Base-by-base conservation (phyloP, 768 basidiomycete genomes). In the Hygrocybe punicea region DNA sequence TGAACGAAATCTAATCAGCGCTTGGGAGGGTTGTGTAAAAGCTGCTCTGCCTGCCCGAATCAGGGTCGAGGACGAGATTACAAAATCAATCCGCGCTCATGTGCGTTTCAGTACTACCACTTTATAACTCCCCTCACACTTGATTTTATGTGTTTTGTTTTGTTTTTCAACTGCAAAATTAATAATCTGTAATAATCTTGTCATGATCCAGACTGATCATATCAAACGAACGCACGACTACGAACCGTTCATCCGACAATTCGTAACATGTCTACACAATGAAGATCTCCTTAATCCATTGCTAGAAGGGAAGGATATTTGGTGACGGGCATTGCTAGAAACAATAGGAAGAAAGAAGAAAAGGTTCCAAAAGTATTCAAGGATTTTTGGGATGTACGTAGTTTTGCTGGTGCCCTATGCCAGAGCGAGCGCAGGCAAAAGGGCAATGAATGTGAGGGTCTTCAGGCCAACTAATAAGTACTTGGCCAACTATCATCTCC, bases 171-270 rank as follows among this genome's bases (percentile, higher is more conserved):
- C n/a, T n/a, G n/a, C n/a, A n/a, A n/a, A n/a, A n/a, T n/a, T n/a
- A n/a, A n/a, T n/a, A n/a, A n/a, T n/a, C n/a, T n/a, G 39, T 21
- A 9, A 37, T 17, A 9, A 42, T 56, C 40, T 51, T 36, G 34
- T 23, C 49, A 10, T 4, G 11, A 35, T 52, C 21, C 62, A 84
- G 84, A 77, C 76, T 9, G 84, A 86, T 21, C 76, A 84, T 59
- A 63, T 81, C 44, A 83, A 81, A 51, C 71, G 85, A 13, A 84
- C 83, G 9, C 81, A 79, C 60, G 83, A 86, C 67, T 86, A 85
- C 60, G 83, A 84, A 62, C 83, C 82, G 0, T 85, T 86, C 67
- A 69, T 84, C 29, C 69, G 67, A n/a, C 73, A 70, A 35, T 84
- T 80, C 58, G 59, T 82, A 7, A 68, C 61, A 13, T 63, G 67